phyloP scores from a whole-genome alignment of 345 rosid genomes.

The Cardiospermum halicacabum region DNA sequence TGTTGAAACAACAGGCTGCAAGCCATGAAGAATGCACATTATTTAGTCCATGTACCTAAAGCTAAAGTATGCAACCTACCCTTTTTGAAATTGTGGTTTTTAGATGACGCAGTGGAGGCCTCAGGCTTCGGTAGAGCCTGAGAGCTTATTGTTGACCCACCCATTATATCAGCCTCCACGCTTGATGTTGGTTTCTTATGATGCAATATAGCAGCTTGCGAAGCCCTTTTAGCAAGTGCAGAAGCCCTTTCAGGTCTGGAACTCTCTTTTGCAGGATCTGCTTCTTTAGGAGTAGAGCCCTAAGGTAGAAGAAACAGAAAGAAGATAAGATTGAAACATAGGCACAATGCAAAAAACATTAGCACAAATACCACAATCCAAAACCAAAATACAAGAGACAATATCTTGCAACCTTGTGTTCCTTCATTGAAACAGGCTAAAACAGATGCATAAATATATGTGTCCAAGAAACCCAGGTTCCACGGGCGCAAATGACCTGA shows the following conservation, averaged over 20 bases:
- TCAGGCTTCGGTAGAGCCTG: conserved; percentile 84
- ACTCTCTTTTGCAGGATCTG: conserved; percentile 64
- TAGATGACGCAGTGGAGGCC: conserved; percentile 89
- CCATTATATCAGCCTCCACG: conserved; percentile 88
- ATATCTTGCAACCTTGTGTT: neutral
- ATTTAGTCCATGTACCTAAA: neutral
- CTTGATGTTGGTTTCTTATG: conserved; percentile 88
- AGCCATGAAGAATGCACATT: neutral
- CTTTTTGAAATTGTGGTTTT: conserved; percentile 68
- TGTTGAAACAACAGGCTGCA: conserved; percentile 9
- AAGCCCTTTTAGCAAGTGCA: conserved; percentile 56
- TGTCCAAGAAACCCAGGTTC: neutral
- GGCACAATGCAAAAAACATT: neutral
- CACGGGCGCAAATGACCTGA: no score
- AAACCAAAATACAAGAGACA: neutral
- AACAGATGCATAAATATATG: neutral
- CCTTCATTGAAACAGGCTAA: neutral
- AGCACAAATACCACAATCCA: neutral
- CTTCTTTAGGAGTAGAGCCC: conserved; percentile 67
- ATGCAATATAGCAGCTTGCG: conserved; percentile 53
- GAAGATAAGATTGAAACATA: neutral
- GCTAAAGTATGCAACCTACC: conserved; percentile 35
- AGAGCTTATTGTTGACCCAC: conserved; percentile 69
- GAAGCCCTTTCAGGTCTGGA: conserved; percentile 65
- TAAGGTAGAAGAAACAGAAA: conserved; percentile 20